Evolutionary conservation across 140 eudicot species (phyloP).

Genomic region (Bidens hawaiensis): DNA sequence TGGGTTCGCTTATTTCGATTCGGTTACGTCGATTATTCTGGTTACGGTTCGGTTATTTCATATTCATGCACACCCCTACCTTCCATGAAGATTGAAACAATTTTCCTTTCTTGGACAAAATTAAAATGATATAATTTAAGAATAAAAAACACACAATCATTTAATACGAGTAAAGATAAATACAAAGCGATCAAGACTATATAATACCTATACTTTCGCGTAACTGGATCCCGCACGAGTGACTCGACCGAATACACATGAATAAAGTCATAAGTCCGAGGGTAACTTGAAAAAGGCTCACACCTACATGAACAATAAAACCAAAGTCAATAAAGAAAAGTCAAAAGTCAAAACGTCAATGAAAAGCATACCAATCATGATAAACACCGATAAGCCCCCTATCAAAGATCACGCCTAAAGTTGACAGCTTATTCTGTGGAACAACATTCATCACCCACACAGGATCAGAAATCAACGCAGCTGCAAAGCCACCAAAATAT

Average conservation of each 20-base stretch:
- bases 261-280: conserved; percentile 87
- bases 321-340: neutral
- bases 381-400: conserved; percentile 93
- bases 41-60: no score
- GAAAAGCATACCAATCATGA: conserved; percentile 85
- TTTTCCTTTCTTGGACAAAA: neutral
- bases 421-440: conserved; percentile 66
- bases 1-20: no score
- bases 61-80: no score
- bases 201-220: conserved; percentile 69
- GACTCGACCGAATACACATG: conserved; percentile 74
- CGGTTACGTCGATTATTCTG: no score
- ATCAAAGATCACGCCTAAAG: conserved; percentile 78
- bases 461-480: conserved; percentile 76
- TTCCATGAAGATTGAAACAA: neutral
- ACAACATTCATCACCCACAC: conserved; percentile 99
- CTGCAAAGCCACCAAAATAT: conserved; percentile 93
- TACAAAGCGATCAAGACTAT: neutral
- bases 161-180: neutral
- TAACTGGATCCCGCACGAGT: conserved; percentile 56
- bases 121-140: neutral
- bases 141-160: neutral
- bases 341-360: neutral
- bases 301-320: conserved; percentile 52
- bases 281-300: conserved; percentile 98